These are phyloP conservation scores for Heterobasidion parviporum DNA, from an alignment of 1,284 basidiomycete genomes.

Conservation along the genomic window DNA sequence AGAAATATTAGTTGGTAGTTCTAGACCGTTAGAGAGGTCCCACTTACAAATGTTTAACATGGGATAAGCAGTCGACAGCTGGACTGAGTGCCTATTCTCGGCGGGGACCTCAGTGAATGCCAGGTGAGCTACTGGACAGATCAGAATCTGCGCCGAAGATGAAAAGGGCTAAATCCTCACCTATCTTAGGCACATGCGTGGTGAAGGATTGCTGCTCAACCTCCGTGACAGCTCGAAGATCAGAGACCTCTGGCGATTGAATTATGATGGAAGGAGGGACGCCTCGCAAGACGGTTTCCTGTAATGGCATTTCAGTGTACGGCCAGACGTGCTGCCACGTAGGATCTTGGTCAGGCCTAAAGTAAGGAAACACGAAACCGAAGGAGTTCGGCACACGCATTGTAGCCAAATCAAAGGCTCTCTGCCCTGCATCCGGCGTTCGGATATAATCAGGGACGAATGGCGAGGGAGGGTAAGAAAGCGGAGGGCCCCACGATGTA, in stretches of 20 bases:
- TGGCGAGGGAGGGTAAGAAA: conserved; percentile 11
- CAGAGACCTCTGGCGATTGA: background rate
- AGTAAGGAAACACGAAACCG: conserved; percentile 21
- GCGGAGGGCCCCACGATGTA: conserved; percentile 11
- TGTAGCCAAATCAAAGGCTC: background rate
- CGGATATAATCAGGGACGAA: conserved; percentile 25
- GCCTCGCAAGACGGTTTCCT: background rate
- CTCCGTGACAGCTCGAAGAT: background rate
- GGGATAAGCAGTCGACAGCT: conserved; percentile 13
- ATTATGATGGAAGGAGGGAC: background rate
- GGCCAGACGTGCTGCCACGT: conserved; percentile 9
- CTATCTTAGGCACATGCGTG: background rate
- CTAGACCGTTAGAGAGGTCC: no score
- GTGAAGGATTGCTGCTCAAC: background rate
- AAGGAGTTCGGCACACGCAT: background rate
- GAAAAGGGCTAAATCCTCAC: background rate
- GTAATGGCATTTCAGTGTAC: no score
- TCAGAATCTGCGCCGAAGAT: background rate
- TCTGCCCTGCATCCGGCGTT: conserved; percentile 8
- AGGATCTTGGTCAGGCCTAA: conserved; percentile 3
- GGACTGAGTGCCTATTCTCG: background rate
- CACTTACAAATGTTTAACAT: conserved; percentile 20
- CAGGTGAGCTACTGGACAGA: background rate
- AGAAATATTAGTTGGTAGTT: background rate
- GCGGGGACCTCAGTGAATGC: background rate